Evolutionary conservation across 371 early-diverging fungal genomes (phyloP), one percentile per base, ranked within the genome.

Genomic region (Apophysomyces sp.): DNA sequence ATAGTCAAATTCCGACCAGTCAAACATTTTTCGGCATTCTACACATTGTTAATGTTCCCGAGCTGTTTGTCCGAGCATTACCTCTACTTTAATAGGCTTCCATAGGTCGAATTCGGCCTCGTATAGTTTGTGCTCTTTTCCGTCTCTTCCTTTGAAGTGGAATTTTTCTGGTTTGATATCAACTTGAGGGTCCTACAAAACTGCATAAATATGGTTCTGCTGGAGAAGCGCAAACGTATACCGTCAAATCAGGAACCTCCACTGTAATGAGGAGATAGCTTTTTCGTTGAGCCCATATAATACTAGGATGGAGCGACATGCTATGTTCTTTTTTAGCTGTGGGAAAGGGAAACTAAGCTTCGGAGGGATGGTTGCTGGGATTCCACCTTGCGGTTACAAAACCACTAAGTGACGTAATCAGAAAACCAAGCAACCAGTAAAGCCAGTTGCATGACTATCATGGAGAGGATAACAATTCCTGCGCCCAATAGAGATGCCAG

Each of bases 251-350:
- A 58, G 81, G 55, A 16, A 96, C 69, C 55, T 92, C 85, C 63
- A 98, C 84, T n/a, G 98, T 98, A 51, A 98, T 66, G 74, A 84
- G 95, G 63, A 97, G 60, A 51, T 88, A 71, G 63, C 92, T 84
- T 34, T 81, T 78, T 71, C 94, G 87, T 76, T 98, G 96, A 40
- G 98, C 97, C 97, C 97, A 98, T 62, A 94, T 87, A 40, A 96
- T 91, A 71, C 86, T 82, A 58, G 90, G 92, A 73, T 77, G 76
- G 44, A 80, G 77, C 57, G 78, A 53, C 81, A 81, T 81, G 36
- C 24, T 61, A 61, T 26, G 24, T 37, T 8, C n/a, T 18, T 44
- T 4, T 21, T 16, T 21, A 16, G 49, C 9, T 44, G 49, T 16
- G 49, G 21, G 11, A 44, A 44, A 7, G 21, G 16, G 41, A 41